A percentile compares a stretch with the other conserved stretches of the same genome.
Conservation (phyloP, 2,329 filamentous ascomycete genomes). For the Paramyrothecium roridum region DNA sequence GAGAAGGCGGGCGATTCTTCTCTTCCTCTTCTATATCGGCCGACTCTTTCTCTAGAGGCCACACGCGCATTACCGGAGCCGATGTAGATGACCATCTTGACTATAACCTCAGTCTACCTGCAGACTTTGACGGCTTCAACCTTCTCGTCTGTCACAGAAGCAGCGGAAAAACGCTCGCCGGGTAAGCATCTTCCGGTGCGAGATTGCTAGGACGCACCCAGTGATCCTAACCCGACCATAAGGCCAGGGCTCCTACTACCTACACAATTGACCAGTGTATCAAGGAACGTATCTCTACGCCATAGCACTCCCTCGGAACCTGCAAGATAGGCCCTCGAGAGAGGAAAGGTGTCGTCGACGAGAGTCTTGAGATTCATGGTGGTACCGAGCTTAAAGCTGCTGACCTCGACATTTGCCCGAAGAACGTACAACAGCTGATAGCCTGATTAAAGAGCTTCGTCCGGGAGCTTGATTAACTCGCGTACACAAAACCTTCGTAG, state of each 20-base stretch:
- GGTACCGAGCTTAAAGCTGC: conserved; percentile 46
- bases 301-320: conserved; percentile 55
- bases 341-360: conserved; percentile 48
- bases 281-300: conserved; percentile 16
- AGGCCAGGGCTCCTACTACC: neutral
- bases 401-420: conserved; percentile 46
- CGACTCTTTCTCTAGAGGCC: neutral
- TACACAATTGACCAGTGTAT: neutral
- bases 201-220: neutral
- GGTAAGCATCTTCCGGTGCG: neutral
- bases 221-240: neutral
- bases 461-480: neutral
- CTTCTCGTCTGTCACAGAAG: neutral
- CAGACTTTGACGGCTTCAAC: neutral
- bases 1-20: conserved; percentile 44
- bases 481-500: too few relatives aligned
- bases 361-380: conserved; percentile 45
- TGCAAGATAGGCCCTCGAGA: conserved; percentile 44
- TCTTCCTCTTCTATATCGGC: conserved; percentile 15
- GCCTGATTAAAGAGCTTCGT: conserved; percentile 5
- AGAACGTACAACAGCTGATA: conserved; percentile 35
- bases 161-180: neutral
- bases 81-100: neutral
- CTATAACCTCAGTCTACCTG: neutral
- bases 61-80: neutral